Evolutionary conservation across 2,329 filamentous ascomycete species (phyloP).

Genomic region (Fusarium mangiferae): DNA sequence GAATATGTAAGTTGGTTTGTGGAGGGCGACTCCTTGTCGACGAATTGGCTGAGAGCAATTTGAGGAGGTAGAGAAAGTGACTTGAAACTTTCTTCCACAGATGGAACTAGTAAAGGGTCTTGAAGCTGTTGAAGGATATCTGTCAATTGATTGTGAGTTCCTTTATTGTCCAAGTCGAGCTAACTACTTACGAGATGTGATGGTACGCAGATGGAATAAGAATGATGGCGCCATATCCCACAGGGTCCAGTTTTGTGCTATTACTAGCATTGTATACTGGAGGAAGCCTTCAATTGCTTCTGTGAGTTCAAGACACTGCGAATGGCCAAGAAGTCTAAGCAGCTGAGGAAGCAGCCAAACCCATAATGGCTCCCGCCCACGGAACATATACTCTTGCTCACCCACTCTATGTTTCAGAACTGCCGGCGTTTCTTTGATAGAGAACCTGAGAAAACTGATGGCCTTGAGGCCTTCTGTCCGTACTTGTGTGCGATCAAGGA

Average conservation of each 20-base stretch:
- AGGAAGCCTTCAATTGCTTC: constrained; percentile 65
- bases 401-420: constrained; percentile 65
- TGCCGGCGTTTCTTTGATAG: constrained; percentile 77
- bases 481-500: constrained; percentile 66
- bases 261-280: constrained; percentile 57
- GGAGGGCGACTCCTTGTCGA: constrained; percentile 41
- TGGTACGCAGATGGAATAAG: constrained; percentile 60
- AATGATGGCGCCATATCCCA: constrained; percentile 61
- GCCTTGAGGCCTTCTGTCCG: constrained; percentile 74
- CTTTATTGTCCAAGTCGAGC: not conserved
- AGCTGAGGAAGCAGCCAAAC: constrained; percentile 71
- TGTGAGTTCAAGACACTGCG: constrained; percentile 58
- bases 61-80: constrained; percentile 53
- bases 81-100: constrained; percentile 43
- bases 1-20: constrained; percentile 51
- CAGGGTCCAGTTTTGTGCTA: constrained; percentile 56
- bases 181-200: constrained; percentile 55
- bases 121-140: constrained; percentile 51
- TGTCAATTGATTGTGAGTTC: constrained; percentile 24
- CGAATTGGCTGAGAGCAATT: constrained; percentile 51
- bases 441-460: constrained; percentile 79
- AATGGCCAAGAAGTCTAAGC: constrained; percentile 66
- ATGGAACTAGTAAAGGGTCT: constrained; percentile 42
- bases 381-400: constrained; percentile 57
- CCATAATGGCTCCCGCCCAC: constrained; percentile 71